Evolutionary conservation across 1,139 yeast genomes (phyloP), one percentile per base, ranked within the genome.

Genomic region (Geotrichum bryndzae): DNA sequence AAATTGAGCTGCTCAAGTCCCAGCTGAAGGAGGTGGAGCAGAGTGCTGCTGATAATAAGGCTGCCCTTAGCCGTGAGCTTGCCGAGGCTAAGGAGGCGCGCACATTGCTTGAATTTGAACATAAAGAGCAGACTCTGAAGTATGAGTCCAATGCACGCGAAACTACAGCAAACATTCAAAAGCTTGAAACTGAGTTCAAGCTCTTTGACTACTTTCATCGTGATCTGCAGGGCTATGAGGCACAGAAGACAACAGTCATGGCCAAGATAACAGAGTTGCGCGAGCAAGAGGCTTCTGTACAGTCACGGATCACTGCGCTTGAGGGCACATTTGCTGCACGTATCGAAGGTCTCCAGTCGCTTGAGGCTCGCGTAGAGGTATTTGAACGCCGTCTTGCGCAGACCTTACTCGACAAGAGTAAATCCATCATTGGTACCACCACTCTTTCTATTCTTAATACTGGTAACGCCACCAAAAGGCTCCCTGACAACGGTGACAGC

Each of bases 341-440:
- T 5, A 15, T 41, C n/a, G 48, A 41, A 18, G 48, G 48, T 13
- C 48, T 41, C 10, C 48, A 67, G 51, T 56, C 62, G 33, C 61
- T 76, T 31, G 70, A 71, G 35, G 59, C 63, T 2, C 70, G 76
- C 25, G 72, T 72, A 13, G 69, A 66, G 2, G 62, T 65, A 3
- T 67, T 75, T 48, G 71, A 72, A 56, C 63, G 61, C 0, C 68
- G 71, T 46, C 64, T 75, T 51, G 63, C 67, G 48, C 66, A 68
- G 11, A 56, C 74, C 15, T 67, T 70, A 33, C 60, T 72, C 2
- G 75, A 73, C 6, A 70, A 73, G 53, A 69, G 77, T 35, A 69
- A 71, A 61, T 68, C 71, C 11, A 70, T 76, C 45, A 64, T 72
- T 15, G 74, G 77, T 1, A 66, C 75, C 15, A 69, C 76, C 1